Evolutionary conservation across 129 eudicot species (phyloP).

Genomic region (Tagetes patula): DNA sequence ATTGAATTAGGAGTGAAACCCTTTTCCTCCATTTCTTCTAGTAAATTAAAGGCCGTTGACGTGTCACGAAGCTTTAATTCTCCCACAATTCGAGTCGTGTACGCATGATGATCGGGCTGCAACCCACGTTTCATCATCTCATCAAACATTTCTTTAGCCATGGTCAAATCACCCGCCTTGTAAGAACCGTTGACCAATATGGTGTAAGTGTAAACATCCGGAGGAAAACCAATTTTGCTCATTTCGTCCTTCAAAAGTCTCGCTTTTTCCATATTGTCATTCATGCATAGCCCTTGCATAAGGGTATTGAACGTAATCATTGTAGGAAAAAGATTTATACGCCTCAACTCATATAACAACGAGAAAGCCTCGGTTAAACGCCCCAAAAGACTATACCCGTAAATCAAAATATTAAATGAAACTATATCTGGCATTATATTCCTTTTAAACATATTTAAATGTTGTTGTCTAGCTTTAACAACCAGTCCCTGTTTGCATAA

Average conservation of each 20-base stretch:
- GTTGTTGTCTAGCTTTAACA: slow-evolving; percentile 44
- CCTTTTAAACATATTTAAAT: slow-evolving; percentile 50
- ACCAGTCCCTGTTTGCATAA: slow-evolving; percentile 59
- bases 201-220: slow-evolving; percentile 65
- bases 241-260: slow-evolving; percentile 51
- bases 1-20: slow-evolving; percentile 43
- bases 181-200: slow-evolving; percentile 51
- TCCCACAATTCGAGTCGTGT: slow-evolving; percentile 50
- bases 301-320: slow-evolving; percentile 60
- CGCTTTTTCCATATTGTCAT: slow-evolving; percentile 48
- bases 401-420: slow-evolving; percentile 59
- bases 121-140: slow-evolving; percentile 59
- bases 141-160: slow-evolving; percentile 49
- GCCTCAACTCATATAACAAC: slow-evolving; percentile 49
- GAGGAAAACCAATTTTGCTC: slow-evolving; percentile 42
- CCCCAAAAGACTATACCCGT: slow-evolving; percentile 62
- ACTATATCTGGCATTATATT: slow-evolving; percentile 52
- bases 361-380: slow-evolving; percentile 45
- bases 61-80: slow-evolving; percentile 50
- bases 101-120: slow-evolving; percentile 58
- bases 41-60: slow-evolving; percentile 29
- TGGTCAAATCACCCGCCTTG: slow-evolving; percentile 45
- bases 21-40: slow-evolving; percentile 56
- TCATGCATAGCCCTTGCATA: slow-evolving; percentile 51
- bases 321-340: slow-evolving; percentile 43